A percentile compares a stretch with the other conserved stretches of the same genome.
Conservation (phyloP, 305 asterid species). For the Fraxinus sp. region DNA sequence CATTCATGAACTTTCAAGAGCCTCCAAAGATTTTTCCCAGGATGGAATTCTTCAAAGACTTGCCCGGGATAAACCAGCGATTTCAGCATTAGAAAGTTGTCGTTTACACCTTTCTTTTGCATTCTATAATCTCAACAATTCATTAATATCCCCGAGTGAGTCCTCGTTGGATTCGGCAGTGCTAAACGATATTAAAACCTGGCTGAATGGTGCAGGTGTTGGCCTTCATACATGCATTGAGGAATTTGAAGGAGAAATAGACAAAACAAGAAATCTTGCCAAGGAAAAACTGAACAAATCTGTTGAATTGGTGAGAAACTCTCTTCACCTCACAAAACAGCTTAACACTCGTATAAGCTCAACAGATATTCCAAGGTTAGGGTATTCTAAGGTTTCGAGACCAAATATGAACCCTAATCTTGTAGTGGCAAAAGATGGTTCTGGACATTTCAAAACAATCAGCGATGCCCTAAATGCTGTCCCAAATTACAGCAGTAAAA, state of each 20-base stretch:
- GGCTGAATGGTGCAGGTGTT: constrained; percentile 25
- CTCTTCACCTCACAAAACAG: background rate
- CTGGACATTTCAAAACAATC: constrained; percentile 42
- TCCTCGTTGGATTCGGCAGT: background rate
- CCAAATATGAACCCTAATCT: constrained; percentile 23
- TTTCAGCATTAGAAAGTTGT: constrained; percentile 21
- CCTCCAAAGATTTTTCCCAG: background rate
- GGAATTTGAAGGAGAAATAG: constrained; percentile 2
- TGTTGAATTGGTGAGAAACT: background rate
- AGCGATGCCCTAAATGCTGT: constrained; percentile 45
- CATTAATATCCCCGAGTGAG: background rate
- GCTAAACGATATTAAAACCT: constrained; percentile 14
- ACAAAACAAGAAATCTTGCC: background rate
- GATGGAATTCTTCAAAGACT: constrained; percentile 5
- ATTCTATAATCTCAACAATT: constrained; percentile 13
- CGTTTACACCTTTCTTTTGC: constrained; percentile 20
- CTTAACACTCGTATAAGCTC: background rate
- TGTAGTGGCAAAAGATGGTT: constrained; percentile 62
- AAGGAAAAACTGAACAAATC: constrained; percentile 17
- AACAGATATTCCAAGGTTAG: background rate
- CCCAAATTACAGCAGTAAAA: constrained; percentile 24
- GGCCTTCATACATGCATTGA: constrained; percentile 23
- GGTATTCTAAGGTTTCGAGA: background rate
- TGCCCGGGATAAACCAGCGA: background rate
- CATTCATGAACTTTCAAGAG: constrained; percentile 21